These are phyloP conservation scores for Globisporangium recalcitrans DNA, from an alignment of 352 stramenopile species.

Conservation along the genomic window DNA sequence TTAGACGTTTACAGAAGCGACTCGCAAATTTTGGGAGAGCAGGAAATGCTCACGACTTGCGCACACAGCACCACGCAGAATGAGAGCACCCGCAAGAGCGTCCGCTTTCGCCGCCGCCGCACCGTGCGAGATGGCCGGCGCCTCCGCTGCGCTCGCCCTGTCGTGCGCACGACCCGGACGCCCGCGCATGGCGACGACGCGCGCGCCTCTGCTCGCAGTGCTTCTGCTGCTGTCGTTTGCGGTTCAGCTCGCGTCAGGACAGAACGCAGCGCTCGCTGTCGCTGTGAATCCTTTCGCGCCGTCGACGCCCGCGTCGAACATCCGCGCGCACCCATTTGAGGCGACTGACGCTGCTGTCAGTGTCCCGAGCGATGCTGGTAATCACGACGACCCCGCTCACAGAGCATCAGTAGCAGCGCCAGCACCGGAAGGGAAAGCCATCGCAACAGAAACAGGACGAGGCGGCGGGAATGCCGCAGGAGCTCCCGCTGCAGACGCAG, in stretches of 20 bases:
- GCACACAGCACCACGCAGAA: neutral
- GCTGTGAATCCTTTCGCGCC: neutral
- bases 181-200: neutral
- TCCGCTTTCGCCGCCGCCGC: neutral
- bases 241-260: neutral
- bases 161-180: too few relatives aligned
- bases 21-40: too few relatives aligned
- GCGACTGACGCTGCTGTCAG: neutral
- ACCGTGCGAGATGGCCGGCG: neutral
- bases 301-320: neutral
- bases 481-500: neutral
- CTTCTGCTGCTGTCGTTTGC: neutral
- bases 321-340: neutral
- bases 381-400: neutral
- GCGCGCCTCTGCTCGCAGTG: neutral
- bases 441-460: neutral
- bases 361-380: neutral
- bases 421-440: neutral
- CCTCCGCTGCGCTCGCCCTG: neutral
- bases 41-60: neutral
- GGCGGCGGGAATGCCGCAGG: slow-evolving; percentile 21
- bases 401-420: neutral
- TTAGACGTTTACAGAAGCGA: too few relatives aligned
- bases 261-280: neutral
- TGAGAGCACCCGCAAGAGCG: neutral